Base-by-base conservation (phyloP, 2,329 filamentous ascomycete species). In the Aureobasidium melanogenum region DNA sequence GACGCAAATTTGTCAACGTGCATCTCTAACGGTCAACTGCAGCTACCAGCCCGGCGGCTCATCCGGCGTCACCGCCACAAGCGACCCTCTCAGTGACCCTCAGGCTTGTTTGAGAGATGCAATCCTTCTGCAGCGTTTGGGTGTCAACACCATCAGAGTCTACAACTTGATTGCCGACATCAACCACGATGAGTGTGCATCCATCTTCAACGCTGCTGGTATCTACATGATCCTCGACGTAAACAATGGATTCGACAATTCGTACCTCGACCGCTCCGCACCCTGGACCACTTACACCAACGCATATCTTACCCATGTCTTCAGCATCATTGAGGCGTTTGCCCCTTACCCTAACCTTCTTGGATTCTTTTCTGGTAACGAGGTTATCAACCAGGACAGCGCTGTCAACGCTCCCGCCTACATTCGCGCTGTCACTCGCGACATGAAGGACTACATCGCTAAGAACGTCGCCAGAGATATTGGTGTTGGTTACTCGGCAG, bases 401-500 rank as follows among this genome's bases (percentile, higher is more conserved):
- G 36, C 54, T 24, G 19, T 17, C 19, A 69, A 74, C 55, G 82
- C 81, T 56, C 84, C 84, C 17, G 78, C 77, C 47, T 85, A 86
- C 71, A 80, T 86, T 64, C 68, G 77, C 69, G 85, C 85, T 46
- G 81, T 88, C 61, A 80, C 84, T 67, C 82, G 85, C 66, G 86
- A 88, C 66, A 76, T 88, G 72, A 87, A 88, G 74, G 79, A 85
- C 63, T 88, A 88, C 73, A 87, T 88, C 69, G 75, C 79, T 56
- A 79, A 82, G 61, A 80, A 88, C 65, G 72, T 77, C 5, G 66
- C 76, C 41, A 82, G 86, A 57, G 67, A 74, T 26, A 87, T 88
- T 62, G 84, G 84, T 7, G 84, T 88, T 32, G 85, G 85, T 36
- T 88, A 88, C 76, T 86, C 83, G 19, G 85, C 85, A 61, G 88